Evolutionary conservation across 2,329 filamentous ascomycete species (phyloP).

Genomic region (Epichloe brachyelytri): DNA sequence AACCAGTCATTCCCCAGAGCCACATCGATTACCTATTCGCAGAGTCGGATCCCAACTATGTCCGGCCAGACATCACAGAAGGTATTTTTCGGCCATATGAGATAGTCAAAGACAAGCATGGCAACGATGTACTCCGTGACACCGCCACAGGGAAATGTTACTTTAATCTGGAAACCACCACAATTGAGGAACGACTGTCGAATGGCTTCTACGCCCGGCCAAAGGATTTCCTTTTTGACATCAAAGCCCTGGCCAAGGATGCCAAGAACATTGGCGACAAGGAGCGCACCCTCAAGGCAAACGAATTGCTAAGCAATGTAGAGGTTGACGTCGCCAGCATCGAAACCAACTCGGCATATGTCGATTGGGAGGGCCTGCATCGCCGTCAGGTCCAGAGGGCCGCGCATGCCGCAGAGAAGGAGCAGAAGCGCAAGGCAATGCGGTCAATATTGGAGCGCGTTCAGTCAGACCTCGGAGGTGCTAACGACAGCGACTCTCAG

Average conservation of each 20-base stretch:
- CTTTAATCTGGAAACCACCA: conserved; percentile 87
- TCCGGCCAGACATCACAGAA: conserved; percentile 42
- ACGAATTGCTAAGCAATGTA: conserved; percentile 84
- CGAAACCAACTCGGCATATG: conserved; percentile 50
- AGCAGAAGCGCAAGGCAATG: conserved; percentile 48
- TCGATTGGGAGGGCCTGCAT: conserved; percentile 76
- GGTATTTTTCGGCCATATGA: conserved; percentile 61
- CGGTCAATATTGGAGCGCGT: conserved; percentile 39
- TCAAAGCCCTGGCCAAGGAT: conserved; percentile 74
- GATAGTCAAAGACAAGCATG: conserved; percentile 66
- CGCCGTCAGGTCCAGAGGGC: conserved; percentile 55
- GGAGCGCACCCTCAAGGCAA: conserved; percentile 72
- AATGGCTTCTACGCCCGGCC: conserved; percentile 93
- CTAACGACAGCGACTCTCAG: conserved; percentile 40
- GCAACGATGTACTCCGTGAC: conserved; percentile 63
- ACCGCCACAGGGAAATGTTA: conserved; percentile 70
- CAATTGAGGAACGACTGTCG: conserved; percentile 89
- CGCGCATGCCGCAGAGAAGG: conserved; percentile 44
- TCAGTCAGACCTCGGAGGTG: conserved; percentile 36
- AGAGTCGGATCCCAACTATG: conserved; percentile 63
- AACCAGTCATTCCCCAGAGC: conserved; percentile 59
- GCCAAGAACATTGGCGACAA: conserved; percentile 71
- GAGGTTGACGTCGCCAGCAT: conserved; percentile 82
- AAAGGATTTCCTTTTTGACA: conserved; percentile 78
- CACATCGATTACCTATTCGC: conserved; percentile 73